These are phyloP conservation scores for Bipolaris bicolor DNA, from an alignment of 2,329 filamentous ascomycete genomes.

Conservation along the genomic window DNA sequence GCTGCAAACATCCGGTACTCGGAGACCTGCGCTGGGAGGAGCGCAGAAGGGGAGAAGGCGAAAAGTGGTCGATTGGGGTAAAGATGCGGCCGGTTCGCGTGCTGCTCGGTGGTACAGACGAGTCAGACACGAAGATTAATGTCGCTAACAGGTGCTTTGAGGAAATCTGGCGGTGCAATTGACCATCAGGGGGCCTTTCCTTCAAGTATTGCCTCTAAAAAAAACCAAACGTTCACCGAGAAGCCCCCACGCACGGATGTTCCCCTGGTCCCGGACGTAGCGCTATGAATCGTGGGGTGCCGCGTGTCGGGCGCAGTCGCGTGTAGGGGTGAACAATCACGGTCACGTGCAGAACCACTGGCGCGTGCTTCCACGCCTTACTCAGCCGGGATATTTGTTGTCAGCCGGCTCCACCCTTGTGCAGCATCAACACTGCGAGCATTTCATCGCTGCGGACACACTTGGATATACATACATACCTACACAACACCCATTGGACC, in stretches of 20 bases:
- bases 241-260: conserved; percentile 9
- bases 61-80: conserved; percentile 6
- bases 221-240: conserved; percentile 1
- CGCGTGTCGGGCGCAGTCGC: conserved; percentile 8
- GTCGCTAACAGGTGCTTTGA: not conserved
- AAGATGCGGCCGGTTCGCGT: not conserved
- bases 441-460: conserved; percentile 18
- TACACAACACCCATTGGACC: conserved; percentile 3
- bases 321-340: conserved; percentile 11
- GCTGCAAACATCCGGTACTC: conserved; percentile 45
- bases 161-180: not conserved
- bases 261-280: not conserved
- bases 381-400: conserved; percentile 27
- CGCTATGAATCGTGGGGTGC: conserved; percentile 9
- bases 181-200: conserved; percentile 2
- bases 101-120: not conserved
- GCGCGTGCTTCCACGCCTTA: conserved; percentile 17
- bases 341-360: conserved; percentile 24
- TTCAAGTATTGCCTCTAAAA: conserved; percentile 4
- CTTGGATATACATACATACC: conserved; percentile 6
- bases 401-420: conserved; percentile 20
- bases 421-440: conserved; percentile 24
- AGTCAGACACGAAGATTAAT: conserved; percentile 7
- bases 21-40: conserved; percentile 23
- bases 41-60: conserved; percentile 1